Evolutionary conservation across 106 monocot species (phyloP).

Genomic region (Ottelia alismoides): DNA sequence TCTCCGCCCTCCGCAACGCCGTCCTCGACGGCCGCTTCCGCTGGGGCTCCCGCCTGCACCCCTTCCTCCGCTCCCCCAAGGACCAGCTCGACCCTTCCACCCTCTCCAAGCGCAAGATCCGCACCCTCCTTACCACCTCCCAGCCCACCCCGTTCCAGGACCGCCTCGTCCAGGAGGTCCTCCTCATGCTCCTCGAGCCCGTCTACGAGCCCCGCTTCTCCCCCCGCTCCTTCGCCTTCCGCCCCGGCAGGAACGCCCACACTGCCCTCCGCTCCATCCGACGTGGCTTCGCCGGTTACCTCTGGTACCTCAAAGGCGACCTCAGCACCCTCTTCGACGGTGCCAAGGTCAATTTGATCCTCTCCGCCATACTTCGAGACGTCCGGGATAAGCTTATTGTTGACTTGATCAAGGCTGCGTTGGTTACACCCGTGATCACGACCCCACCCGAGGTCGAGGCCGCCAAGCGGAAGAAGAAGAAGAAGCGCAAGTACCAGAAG

Average conservation of each 20-base stretch:
- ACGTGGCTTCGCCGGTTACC: slow-evolving; percentile 77
- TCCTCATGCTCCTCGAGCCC: slow-evolving; percentile 80
- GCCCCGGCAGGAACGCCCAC: slow-evolving; percentile 73
- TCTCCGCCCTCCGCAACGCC: slow-evolving; percentile 81
- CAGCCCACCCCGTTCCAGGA: slow-evolving; percentile 83
- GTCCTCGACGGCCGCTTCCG: slow-evolving; percentile 85
- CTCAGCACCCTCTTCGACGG: slow-evolving; percentile 61
- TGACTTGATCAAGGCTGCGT: slow-evolving; percentile 70
- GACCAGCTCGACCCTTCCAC: slow-evolving; percentile 45
- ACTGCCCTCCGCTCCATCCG: slow-evolving; percentile 62
- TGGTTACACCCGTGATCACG: slow-evolving; percentile 55
- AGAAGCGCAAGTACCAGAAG: slow-evolving; percentile 87
- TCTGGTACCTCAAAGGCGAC: slow-evolving; percentile 94
- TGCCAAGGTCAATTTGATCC: slow-evolving; percentile 33
- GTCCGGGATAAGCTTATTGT: slow-evolving; percentile 77
- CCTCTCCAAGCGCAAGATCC: slow-evolving; percentile 93
- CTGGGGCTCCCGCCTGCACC: slow-evolving; percentile 68
- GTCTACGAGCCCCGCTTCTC: slow-evolving; percentile 69
- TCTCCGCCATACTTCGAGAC: slow-evolving; percentile 60
- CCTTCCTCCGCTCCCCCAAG: slow-evolving; percentile 64
- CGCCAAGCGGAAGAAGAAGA: slow-evolving; percentile 47
- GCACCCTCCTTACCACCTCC: slow-evolving; percentile 48
- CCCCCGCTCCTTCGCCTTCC: slow-evolving; percentile 65
- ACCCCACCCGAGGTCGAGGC: slow-evolving; percentile 27
- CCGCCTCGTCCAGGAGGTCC: slow-evolving; percentile 71